Percentiles rank a stretch among this genome's conserved stretches.
Conservation (phyloP, 306 rosid genomes). For the Abrus pulchellus region DNA sequence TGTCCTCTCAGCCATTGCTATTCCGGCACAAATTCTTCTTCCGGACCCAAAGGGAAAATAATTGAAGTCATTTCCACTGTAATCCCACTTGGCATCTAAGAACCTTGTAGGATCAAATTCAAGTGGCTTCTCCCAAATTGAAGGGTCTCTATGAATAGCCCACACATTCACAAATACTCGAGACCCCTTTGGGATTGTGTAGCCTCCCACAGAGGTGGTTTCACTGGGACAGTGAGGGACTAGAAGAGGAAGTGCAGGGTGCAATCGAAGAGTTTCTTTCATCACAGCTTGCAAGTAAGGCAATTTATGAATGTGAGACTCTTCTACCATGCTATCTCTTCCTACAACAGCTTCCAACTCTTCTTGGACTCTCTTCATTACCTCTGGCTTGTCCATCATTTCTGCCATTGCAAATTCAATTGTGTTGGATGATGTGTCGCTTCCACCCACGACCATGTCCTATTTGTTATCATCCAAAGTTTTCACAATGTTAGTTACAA, state of each 20-base stretch:
- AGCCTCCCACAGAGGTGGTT: conserved; percentile 65
- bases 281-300: conserved; percentile 69
- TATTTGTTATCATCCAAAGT: conserved; percentile 7
- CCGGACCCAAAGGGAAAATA: conserved; percentile 84
- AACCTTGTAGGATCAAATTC: conserved; percentile 72
- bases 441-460: conserved; percentile 87
- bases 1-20: conserved; percentile 77
- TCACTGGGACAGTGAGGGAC: conserved; percentile 77
- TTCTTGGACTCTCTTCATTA: conserved; percentile 58
- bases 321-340: conserved; percentile 66
- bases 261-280: conserved; percentile 76
- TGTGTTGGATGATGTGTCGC: conserved; percentile 72
- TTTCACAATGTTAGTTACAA: neutral
- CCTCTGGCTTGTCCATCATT: conserved; percentile 59
- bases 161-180: conserved; percentile 70
- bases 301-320: conserved; percentile 60
- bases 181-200: conserved; percentile 67
- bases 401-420: conserved; percentile 72
- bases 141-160: conserved; percentile 81
- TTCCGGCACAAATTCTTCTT: conserved; percentile 75
- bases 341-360: conserved; percentile 66
- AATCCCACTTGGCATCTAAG: conserved; percentile 61
- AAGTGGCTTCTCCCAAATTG: conserved; percentile 67
- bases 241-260: conserved; percentile 64
- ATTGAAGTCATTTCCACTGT: conserved; percentile 65